Evolutionary conservation across 768 basidiomycete genomes (phyloP), one percentile per base, ranked within the genome.

Genomic region (Leccinum aurantiacum): DNA sequence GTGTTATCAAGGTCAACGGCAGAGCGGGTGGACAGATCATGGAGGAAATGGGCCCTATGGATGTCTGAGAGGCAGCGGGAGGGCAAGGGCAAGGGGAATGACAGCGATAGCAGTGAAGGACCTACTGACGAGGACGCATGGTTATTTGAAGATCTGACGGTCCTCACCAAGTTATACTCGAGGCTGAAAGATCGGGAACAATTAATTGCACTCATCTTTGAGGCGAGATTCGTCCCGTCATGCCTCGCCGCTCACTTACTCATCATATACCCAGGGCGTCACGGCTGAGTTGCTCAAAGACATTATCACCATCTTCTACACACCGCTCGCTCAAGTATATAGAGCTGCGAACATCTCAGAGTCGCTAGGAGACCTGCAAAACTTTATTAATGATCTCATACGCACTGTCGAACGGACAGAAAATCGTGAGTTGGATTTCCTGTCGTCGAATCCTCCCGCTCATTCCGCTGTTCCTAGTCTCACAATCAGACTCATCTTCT

Each of bases 271-370:
- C 22, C 37, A 98, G 95, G 95, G 97, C 22, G 88, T 88, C 49
- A 98, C 97, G 0, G 88, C 96, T 2, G 97, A 98, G 35, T 79
- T 99, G 25, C 78, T 99, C 68, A 98, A 95, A 74, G 97, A 99
- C 72, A 98, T 99, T 60, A 93, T 99, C 67, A 98, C 97, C 19
- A 98, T 99, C 60, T 99, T 99, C 75, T 99, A 99, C 74, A 78
- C 95, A 1, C 97, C 97, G 2, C 78, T 99, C 25, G 97, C 97
- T 2, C 93, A 96, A 69, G 97, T 98, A 2, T 99, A 98, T 77
- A 87, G 91, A 67, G 97, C 97, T 10, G 97, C 97, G 6, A 97
- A 91, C 71, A 98, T 99, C 56, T 90, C 91, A 11, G 96, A 98
- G 71, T 98, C 95, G 1, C 71, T 99, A 0, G 80, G 85, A 31